phyloP scores from a whole-genome alignment of 805 yeast genomes.

The Wickerhamomyces queroliae region DNA sequence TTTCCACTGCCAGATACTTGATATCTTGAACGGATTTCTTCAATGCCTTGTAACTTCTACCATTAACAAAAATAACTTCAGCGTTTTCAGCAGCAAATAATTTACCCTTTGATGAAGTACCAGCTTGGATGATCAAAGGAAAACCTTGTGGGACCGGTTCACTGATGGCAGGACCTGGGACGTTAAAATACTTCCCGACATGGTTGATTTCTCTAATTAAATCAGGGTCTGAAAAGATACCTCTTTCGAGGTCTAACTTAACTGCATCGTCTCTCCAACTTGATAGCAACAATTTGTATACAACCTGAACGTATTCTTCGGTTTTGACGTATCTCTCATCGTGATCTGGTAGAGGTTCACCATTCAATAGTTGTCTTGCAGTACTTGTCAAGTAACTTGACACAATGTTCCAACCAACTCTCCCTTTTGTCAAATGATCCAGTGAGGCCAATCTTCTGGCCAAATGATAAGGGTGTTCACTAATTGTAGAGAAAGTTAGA shows the following conservation, averaged over 20 bases:
- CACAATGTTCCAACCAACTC: constrained; percentile 39
- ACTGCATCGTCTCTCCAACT: constrained; percentile 33
- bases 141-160: constrained; percentile 35
- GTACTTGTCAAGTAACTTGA: constrained; percentile 34
- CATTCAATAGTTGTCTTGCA: constrained; percentile 29
- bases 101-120: constrained; percentile 30
- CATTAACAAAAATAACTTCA: constrained; percentile 30
- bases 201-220: constrained; percentile 29
- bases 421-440: constrained; percentile 35
- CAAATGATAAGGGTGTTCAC: constrained; percentile 34
- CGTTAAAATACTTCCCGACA: constrained; percentile 30
- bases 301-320: constrained; percentile 33
- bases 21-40: constrained; percentile 23
- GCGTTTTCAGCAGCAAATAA: constrained; percentile 35
- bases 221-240: constrained; percentile 27
- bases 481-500: constrained; percentile 32
- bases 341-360: constrained; percentile 29
- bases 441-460: constrained; percentile 34
- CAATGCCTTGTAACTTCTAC: constrained; percentile 18
- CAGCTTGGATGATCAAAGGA: constrained; percentile 36
- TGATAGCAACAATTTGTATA: constrained; percentile 29
- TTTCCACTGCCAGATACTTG: constrained; percentile 25
- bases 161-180: constrained; percentile 32
- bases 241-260: constrained; percentile 11
- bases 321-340: constrained; percentile 33